These are phyloP conservation scores for Aspergillus sojae DNA, from an alignment of 2,329 filamentous ascomycete genomes.

Conservation along the genomic window DNA sequence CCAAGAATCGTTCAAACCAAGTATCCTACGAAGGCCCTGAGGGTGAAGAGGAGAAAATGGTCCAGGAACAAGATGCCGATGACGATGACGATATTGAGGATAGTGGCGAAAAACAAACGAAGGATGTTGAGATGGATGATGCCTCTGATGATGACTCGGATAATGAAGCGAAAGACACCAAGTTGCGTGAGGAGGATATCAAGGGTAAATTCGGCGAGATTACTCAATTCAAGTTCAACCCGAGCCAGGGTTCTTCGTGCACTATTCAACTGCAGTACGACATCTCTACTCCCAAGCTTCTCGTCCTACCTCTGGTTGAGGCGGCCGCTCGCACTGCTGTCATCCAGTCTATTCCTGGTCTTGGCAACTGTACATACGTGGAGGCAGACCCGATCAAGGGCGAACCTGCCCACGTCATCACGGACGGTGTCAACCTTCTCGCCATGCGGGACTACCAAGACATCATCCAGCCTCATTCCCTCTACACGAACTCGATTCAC, in stretches of 20 bases:
- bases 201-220: constrained; percentile 67
- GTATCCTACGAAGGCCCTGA: constrained; percentile 92
- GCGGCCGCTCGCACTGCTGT: constrained; percentile 75
- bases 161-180: constrained; percentile 45
- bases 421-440: constrained; percentile 81
- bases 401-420: constrained; percentile 63
- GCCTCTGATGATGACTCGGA: constrained; percentile 44
- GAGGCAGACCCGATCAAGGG: constrained; percentile 60
- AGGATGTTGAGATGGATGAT: constrained; percentile 41
- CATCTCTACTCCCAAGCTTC: constrained; percentile 78
- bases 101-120: constrained; percentile 30
- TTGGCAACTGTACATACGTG: constrained; percentile 71
- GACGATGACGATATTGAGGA: constrained; percentile 59
- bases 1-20: constrained; percentile 74
- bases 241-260: constrained; percentile 72
- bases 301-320: constrained; percentile 91
- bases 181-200: constrained; percentile 65
- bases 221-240: constrained; percentile 78
- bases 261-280: constrained; percentile 82
- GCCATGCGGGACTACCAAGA: constrained; percentile 89
- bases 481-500: constrained; percentile 90
- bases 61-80: constrained; percentile 64
- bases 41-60: constrained; percentile 81
- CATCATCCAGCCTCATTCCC: constrained; percentile 80
- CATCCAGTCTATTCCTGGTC: constrained; percentile 81